Evolutionary conservation across 179 eudicot species (phyloP).

Genomic region (Sideroxylon spinosum): DNA sequence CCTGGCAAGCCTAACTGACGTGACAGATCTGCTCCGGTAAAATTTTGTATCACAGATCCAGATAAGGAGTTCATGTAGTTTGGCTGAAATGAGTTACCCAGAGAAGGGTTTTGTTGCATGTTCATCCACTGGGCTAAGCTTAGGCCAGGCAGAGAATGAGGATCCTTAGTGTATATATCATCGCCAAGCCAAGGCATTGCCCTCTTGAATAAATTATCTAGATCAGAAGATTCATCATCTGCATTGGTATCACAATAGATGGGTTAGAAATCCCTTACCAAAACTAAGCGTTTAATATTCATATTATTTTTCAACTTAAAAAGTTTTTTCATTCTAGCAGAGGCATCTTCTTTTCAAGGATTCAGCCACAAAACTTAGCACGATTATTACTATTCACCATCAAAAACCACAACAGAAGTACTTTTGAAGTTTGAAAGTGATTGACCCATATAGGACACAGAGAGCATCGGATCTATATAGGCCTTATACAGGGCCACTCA

Average conservation of each 20-base stretch:
- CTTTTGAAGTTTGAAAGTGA: not conserved
- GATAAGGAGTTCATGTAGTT: conserved; percentile 54
- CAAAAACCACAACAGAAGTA: not conserved
- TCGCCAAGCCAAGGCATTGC: conserved; percentile 97
- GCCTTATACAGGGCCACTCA: not conserved
- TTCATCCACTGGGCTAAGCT: conserved; percentile 94
- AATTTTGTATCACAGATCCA: conserved; percentile 50
- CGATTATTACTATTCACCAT: not conserved
- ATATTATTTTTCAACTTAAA: conserved; percentile 5
- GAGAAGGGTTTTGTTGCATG: conserved; percentile 46
- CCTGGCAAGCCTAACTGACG: conserved; percentile 59
- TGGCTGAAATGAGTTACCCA: conserved; percentile 54
- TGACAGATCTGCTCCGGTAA: conserved; percentile 45
- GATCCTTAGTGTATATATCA: conserved; percentile 58
- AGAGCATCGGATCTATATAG: not conserved
- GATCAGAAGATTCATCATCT: conserved; percentile 70
- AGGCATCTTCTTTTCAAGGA: conserved; percentile 14
- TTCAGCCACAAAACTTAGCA: conserved; percentile 6
- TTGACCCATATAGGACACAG: conserved; percentile 9
- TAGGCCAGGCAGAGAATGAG: conserved; percentile 60
- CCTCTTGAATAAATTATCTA: conserved; percentile 64
- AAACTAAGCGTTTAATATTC: not conserved
- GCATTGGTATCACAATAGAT: conserved; percentile 17
- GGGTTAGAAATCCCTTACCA: not conserved
- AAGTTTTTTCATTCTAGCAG: not conserved